phyloP scores from a whole-genome alignment of 2,329 filamentous ascomycete genomes.

The Ophiostoma sp. region DNA sequence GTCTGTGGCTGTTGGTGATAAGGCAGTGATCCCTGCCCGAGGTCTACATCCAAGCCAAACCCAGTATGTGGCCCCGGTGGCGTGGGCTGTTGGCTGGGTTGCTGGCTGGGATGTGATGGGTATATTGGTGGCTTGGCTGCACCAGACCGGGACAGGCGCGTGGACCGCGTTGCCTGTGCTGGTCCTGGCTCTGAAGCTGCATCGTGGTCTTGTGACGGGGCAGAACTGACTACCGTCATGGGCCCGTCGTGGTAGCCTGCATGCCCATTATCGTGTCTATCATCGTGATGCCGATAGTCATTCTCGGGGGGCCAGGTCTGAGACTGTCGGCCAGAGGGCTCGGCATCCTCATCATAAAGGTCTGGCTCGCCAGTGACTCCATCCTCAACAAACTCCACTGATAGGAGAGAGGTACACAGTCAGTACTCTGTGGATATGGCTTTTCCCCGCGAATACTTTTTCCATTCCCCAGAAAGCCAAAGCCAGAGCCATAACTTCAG shows the following conservation, averaged over 20 bases:
- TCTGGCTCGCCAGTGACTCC: constrained; percentile 21
- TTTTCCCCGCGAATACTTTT: neutral
- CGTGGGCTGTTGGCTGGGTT: constrained; percentile 10
- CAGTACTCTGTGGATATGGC: constrained; percentile 21
- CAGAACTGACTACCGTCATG: neutral
- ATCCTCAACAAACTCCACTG: constrained; percentile 26
- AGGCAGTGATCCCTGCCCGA: neutral
- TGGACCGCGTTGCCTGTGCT: neutral
- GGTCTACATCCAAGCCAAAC: neutral
- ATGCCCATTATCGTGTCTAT: neutral
- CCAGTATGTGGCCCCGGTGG: neutral
- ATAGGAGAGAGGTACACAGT: neutral
- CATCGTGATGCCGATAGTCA: neutral
- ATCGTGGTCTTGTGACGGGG: neutral
- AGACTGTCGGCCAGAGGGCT: constrained; percentile 8
- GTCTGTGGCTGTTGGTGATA: neutral
- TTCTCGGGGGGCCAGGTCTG: constrained; percentile 1
- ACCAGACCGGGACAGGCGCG: neutral
- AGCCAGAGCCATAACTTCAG: neutral
- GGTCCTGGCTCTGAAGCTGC: neutral
- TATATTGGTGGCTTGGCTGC: neutral
- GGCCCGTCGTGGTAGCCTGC: neutral
- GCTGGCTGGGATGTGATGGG: neutral
- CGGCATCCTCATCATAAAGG: constrained; percentile 18
- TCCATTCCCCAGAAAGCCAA: neutral